phyloP scores from a whole-genome alignment of 306 rosid genomes.

The Mimosa bimucronata region DNA sequence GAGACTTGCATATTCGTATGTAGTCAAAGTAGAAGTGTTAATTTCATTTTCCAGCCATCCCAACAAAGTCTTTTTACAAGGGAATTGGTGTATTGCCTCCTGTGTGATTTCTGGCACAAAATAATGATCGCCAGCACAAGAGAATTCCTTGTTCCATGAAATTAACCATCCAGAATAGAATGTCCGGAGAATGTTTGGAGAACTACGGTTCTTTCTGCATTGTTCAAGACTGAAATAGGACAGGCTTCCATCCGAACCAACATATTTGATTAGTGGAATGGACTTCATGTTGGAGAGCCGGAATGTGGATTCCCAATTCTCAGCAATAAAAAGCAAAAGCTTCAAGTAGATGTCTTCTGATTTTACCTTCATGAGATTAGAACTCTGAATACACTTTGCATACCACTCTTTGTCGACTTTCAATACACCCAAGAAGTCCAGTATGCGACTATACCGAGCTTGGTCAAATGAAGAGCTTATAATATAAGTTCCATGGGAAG shows the following conservation, averaged over 20 bases:
- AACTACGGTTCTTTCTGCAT: neutral
- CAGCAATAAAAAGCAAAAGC: slow-evolving; percentile 58
- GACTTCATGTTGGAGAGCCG: slow-evolving; percentile 34
- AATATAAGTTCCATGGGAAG: slow-evolving; percentile 59
- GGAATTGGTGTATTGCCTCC: slow-evolving; percentile 37
- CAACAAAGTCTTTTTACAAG: slow-evolving; percentile 33
- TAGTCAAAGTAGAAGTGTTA: slow-evolving; percentile 21
- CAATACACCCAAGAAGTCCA: slow-evolving; percentile 57
- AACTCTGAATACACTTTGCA: slow-evolving; percentile 67
- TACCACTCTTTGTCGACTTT: slow-evolving; percentile 63
- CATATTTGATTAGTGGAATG: slow-evolving; percentile 57
- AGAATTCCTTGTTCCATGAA: slow-evolving; percentile 56
- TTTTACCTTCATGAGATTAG: slow-evolving; percentile 55
- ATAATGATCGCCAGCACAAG: slow-evolving; percentile 21
- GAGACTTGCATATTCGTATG: slow-evolving; percentile 40
- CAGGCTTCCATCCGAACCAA: slow-evolving; percentile 40
- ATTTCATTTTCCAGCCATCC: slow-evolving; percentile 48
- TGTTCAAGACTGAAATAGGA: slow-evolving; percentile 45
- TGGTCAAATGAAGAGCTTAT: slow-evolving; percentile 60
- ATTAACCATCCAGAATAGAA: slow-evolving; percentile 72
- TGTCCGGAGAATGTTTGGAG: slow-evolving; percentile 32
- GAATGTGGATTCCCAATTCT: slow-evolving; percentile 45
- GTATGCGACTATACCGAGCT: slow-evolving; percentile 45
- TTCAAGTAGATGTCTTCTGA: slow-evolving; percentile 56
- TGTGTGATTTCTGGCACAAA: slow-evolving; percentile 68